phyloP scores from a whole-genome alignment of 139 green algal genomes.

The Bryopsis sp. region DNA sequence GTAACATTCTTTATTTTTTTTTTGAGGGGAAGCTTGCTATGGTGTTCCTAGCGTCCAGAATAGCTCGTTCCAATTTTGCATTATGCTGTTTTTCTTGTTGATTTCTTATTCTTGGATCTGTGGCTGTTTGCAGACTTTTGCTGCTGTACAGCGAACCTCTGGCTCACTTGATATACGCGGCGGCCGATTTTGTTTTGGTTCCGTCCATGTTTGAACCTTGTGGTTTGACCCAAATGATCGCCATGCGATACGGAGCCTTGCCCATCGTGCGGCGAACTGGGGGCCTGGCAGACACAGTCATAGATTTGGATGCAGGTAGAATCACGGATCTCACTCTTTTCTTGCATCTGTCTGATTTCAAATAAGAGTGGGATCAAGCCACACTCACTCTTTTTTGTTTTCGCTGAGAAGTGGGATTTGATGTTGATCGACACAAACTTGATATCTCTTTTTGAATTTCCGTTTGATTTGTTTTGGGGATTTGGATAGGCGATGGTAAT shows the following conservation, averaged over 20 bases:
- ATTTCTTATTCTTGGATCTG: not conserved
- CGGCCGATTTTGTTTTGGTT: conserved; percentile 85
- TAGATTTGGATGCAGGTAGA: conserved; percentile 71
- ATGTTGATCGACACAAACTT: not conserved
- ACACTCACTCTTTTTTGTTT: not conserved
- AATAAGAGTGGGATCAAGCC: not conserved
- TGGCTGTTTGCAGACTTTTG: conserved; percentile 28
- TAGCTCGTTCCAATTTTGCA: no score
- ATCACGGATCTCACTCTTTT: no score
- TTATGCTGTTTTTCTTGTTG: no score
- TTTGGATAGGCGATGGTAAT: conserved; percentile 34
- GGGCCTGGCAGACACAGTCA: conserved; percentile 78
- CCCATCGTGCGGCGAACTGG: conserved; percentile 48
- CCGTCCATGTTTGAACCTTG: conserved; percentile 96
- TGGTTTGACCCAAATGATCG: conserved; percentile 86
- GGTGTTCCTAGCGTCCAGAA: no score
- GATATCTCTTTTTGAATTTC: not conserved
- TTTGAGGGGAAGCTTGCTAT: no score
- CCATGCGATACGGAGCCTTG: conserved; percentile 53
- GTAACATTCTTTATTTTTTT: no score
- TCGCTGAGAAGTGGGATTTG: not conserved
- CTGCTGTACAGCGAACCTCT: conserved; percentile 77
- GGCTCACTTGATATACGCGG: conserved; percentile 82
- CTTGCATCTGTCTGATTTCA: no score
- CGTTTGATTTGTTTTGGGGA: not conserved